Base-by-base conservation (phyloP, 345 rosid species). In the Capsella bursapastoris region DNA sequence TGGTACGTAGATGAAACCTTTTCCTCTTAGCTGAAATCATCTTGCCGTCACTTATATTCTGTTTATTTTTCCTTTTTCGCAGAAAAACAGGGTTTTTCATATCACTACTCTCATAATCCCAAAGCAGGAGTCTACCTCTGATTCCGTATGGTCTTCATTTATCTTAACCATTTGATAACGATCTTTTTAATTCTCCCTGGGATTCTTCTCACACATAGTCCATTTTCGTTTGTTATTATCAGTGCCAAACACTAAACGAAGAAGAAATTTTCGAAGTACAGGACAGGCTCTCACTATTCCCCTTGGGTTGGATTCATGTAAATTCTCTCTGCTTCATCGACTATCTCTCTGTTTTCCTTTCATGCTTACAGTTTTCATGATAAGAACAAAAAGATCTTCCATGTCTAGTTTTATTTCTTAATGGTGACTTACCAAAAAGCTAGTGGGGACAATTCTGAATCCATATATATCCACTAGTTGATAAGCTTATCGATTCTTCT, bases 291-390 rank as follows among this genome's bases (percentile, higher is more conserved):
- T 90, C 97, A 22, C 93, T 92, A 74, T 88, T 95, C 61, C 89
- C 97, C 32, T 90, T 95, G 75, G 96, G 97, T 28, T 95, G 99
- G 99, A 95, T 95, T 79, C 97, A 90, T 80, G 98, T 90, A 86
- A 87, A 91, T 84, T 71, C 37, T 51, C 52, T 66, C 35, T 43
- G 9, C 47, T 44, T 38, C 34, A 32, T 32, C 34, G 34, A 32
- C 34, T 1, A 32, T 32, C 6, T 5, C 34, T 32, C 34, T 32
- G 6, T 6, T 32, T 32, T 32, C n/a, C n/a, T n/a, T 32, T 32
- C 34, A 32, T 32, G 34, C 34, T 32, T 32, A 32, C 34, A 4
- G 34, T 31, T 31, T 31, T 32, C 5, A 6, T 4, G 34, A 32
- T 32, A 32, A 32, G 25, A 58, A 58, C n/a, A 10, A 25, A 41